These are phyloP conservation scores for Hanseniaspora jakobsenii DNA, from an alignment of 805 yeast genomes.

Conservation along the genomic window DNA sequence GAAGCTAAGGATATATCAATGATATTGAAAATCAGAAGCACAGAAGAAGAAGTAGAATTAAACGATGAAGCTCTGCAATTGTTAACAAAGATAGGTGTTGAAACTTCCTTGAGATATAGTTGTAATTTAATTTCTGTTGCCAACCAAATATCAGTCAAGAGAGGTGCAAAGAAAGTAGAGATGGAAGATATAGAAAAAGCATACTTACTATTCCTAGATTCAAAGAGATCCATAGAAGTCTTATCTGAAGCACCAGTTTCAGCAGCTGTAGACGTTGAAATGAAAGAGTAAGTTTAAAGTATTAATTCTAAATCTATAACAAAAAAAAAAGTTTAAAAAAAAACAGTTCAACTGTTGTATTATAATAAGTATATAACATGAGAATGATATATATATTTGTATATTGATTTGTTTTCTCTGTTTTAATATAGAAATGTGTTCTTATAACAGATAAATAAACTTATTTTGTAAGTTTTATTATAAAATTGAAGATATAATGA, in stretches of 20 bases:
- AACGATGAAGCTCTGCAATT: constrained; percentile 71
- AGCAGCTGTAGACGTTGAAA: constrained; percentile 60
- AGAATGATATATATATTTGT: too few relatives aligned
- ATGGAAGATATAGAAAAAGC: constrained; percentile 77
- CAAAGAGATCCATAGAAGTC: constrained; percentile 77
- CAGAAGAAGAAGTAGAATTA: constrained; percentile 85
- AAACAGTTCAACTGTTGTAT: too few relatives aligned
- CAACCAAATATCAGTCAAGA: constrained; percentile 70
- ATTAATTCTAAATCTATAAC: constrained; percentile 4
- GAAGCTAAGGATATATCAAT: constrained; percentile 72
- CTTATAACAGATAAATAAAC: neutral
- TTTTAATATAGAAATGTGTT: too few relatives aligned
- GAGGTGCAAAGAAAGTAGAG: constrained; percentile 56
- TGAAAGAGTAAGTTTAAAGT: constrained; percentile 34
- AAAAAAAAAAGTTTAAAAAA: constrained; percentile 16
- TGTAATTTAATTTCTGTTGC: constrained; percentile 84
- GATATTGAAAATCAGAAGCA: constrained; percentile 78
- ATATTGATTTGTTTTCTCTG: too few relatives aligned
- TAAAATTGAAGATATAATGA: too few relatives aligned
- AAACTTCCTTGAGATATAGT: constrained; percentile 85
- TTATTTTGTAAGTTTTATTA: neutral
- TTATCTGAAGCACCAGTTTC: constrained; percentile 55
- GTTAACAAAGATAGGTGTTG: constrained; percentile 79
- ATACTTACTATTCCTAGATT: constrained; percentile 75
- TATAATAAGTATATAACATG: too few relatives aligned